Percentiles rank a stretch among this genome's conserved stretches.
phyloP scores from a whole-genome alignment of 768 basidiomycete species.

The Mycena chlorophos region DNA sequence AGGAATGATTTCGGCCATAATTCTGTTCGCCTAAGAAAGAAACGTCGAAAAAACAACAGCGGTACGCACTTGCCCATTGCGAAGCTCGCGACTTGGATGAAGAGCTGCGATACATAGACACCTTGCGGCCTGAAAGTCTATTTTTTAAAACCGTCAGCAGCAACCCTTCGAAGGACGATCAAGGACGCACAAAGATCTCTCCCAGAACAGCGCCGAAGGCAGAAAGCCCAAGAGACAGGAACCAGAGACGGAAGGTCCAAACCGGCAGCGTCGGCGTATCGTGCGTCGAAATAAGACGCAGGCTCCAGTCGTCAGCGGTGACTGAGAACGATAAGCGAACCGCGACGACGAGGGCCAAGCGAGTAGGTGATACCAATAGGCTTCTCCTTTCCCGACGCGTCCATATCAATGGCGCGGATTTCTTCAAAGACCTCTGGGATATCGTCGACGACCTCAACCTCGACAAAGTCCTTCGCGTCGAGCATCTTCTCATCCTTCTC shows the following conservation, averaged over 20 bases:
- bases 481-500: neutral
- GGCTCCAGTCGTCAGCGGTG: conserved; percentile 26
- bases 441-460: conserved; percentile 3
- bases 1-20: conserved; percentile 21
- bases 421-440: conserved; percentile 27
- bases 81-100: conserved; percentile 20
- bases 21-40: conserved; percentile 2
- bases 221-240: conserved; percentile 29
- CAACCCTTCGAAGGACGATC: neutral
- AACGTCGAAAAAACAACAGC: neutral
- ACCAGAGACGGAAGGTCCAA: conserved; percentile 34
- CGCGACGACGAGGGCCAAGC: neutral
- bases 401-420: conserved; percentile 24
- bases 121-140: conserved; percentile 21
- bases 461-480: neutral
- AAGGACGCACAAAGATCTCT: conserved; percentile 10
- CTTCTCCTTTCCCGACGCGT: conserved; percentile 23
- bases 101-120: conserved; percentile 25
- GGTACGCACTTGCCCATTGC: conserved; percentile 19
- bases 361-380: conserved; percentile 20
- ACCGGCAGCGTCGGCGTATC: conserved; percentile 32
- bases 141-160: conserved; percentile 26
- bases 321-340: conserved; percentile 6
- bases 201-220: conserved; percentile 33
- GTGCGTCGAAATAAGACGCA: conserved; percentile 28